A percentile compares a stretch with the other conserved stretches of the same genome.
Evolutionary conservation across 2,329 filamentous ascomycete genomes (phyloP).

Genomic region (Hypoxylon sp.): DNA sequence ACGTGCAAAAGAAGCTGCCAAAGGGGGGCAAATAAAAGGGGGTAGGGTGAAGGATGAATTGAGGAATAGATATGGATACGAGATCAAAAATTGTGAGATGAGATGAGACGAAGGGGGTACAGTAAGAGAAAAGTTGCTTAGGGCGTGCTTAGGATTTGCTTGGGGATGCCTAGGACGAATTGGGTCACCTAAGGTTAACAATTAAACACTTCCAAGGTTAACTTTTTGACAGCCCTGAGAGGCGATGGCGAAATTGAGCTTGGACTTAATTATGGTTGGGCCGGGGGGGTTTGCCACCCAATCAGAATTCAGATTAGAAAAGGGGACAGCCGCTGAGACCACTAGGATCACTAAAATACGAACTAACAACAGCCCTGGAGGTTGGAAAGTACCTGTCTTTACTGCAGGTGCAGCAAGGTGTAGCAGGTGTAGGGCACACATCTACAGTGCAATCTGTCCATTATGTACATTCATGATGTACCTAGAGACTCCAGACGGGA

Average conservation of each 20-base stretch:
- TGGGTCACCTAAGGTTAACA: slow-evolving; percentile 18
- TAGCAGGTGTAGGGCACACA: background rate
- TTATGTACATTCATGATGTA: background rate
- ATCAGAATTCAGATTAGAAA: slow-evolving; percentile 28
- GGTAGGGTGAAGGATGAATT: slow-evolving; percentile 26
- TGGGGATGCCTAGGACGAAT: slow-evolving; percentile 12
- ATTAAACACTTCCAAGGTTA: background rate
- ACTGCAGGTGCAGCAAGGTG: background rate
- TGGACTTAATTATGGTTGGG: slow-evolving; percentile 21
- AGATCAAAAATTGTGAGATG: slow-evolving; percentile 31
- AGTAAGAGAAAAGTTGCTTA: slow-evolving; percentile 28
- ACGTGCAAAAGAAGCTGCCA: slow-evolving; percentile 24
- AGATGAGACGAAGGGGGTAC: slow-evolving; percentile 30
- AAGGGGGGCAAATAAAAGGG: slow-evolving; percentile 30
- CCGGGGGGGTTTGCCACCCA: slow-evolving; percentile 16
- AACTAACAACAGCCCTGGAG: slow-evolving; percentile 4
- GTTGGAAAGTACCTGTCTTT: background rate
- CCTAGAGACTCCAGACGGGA: slow-evolving; percentile 17
- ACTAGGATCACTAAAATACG: slow-evolving; percentile 23
- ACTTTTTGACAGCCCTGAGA: slow-evolving; percentile 12
- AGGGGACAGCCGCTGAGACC: slow-evolving; percentile 23
- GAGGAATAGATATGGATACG: slow-evolving; percentile 29
- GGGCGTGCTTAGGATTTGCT: slow-evolving; percentile 7
- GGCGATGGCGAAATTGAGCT: slow-evolving; percentile 29
- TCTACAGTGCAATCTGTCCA: too few species aligned